These are phyloP conservation scores for Dichomitus squalens DNA, from an alignment of 1,284 basidiomycete genomes.

Conservation along the genomic window DNA sequence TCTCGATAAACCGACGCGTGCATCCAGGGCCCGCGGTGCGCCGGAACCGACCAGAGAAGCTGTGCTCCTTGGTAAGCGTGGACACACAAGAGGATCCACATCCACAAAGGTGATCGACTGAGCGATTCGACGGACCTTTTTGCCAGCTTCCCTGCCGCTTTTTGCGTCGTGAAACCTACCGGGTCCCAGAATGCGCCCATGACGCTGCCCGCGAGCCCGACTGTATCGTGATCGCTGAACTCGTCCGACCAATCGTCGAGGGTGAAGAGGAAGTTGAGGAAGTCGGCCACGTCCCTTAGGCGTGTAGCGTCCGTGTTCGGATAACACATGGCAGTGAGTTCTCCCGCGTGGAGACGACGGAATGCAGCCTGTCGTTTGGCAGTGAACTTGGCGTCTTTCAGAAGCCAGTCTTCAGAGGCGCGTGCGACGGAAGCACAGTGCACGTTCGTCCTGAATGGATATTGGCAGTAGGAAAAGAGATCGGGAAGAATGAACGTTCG, in stretches of 20 bases:
- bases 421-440: slow-evolving; percentile 22
- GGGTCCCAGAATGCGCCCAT: slow-evolving; percentile 29
- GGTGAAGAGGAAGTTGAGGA: slow-evolving; percentile 29
- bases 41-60: slow-evolving; percentile 21
- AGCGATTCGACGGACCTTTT: slow-evolving; percentile 19
- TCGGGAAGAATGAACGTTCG: slow-evolving; percentile 30
- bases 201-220: slow-evolving; percentile 23
- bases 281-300: slow-evolving; percentile 31
- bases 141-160: slow-evolving; percentile 26
- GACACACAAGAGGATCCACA: background rate
- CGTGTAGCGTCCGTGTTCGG: slow-evolving; percentile 27
- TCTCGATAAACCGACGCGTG: slow-evolving; percentile 29
- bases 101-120: background rate
- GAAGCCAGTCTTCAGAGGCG: slow-evolving; percentile 28
- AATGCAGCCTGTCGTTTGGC: slow-evolving; percentile 21
- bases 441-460: slow-evolving; percentile 24
- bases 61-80: slow-evolving; percentile 6
- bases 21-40: slow-evolving; percentile 19
- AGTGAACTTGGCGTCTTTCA: slow-evolving; percentile 25
- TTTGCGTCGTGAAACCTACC: slow-evolving; percentile 22
- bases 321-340: slow-evolving; percentile 30
- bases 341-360: slow-evolving; percentile 28
- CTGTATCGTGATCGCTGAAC: slow-evolving; percentile 19
- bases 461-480: slow-evolving; percentile 30
- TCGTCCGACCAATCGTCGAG: slow-evolving; percentile 31